Evolutionary conservation across 2,329 filamentous ascomycete species (phyloP).

Genomic region (Monilinia fructigena): DNA sequence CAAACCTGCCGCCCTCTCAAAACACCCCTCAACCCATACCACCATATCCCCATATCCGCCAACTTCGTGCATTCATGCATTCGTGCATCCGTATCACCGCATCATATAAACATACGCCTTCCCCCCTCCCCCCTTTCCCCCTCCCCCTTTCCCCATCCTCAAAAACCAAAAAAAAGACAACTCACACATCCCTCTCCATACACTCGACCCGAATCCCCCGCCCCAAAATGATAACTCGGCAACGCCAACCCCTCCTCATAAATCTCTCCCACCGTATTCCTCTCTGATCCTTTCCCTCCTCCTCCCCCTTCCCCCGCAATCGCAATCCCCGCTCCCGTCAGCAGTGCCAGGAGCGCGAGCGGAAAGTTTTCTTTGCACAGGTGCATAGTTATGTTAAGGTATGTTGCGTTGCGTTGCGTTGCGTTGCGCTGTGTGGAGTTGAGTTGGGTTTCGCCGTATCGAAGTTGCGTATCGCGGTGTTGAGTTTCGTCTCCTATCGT

Average conservation of each 20-base stretch:
- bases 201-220: constrained; percentile 68
- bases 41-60: too few species aligned
- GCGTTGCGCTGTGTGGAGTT: too few species aligned
- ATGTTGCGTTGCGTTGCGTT: not conserved
- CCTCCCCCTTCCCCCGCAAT: not conserved
- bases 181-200: constrained; percentile 71
- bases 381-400: too few species aligned
- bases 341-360: not conserved
- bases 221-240: constrained; percentile 65
- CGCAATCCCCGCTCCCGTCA: not conserved
- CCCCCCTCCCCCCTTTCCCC: not conserved
- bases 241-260: constrained; percentile 40
- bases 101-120: too few species aligned
- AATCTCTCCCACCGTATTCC: constrained; percentile 3
- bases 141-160: not conserved
- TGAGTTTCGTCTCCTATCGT: too few species aligned
- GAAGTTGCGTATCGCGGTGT: too few species aligned
- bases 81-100: too few species aligned
- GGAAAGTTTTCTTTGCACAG: too few species aligned
- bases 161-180: constrained; percentile 29
- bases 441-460: too few species aligned
- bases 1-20: not conserved
- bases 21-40: too few species aligned
- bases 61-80: too few species aligned
- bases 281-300: too few species aligned